Evolutionary conservation across 768 basidiomycete genomes (phyloP).

Genomic region (Pleurotus ostreatus): DNA sequence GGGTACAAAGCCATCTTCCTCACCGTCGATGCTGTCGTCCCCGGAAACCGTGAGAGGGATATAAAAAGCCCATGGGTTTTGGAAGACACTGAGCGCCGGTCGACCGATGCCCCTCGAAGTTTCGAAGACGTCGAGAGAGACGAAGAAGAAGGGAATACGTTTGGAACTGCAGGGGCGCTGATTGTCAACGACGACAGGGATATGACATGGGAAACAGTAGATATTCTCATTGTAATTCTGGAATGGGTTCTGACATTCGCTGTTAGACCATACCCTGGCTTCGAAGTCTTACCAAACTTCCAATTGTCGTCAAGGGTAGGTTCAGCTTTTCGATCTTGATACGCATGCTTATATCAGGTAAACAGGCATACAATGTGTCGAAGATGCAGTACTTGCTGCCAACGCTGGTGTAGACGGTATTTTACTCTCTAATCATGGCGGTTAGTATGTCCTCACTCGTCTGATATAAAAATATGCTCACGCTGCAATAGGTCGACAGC

Average conservation of each 20-base stretch:
- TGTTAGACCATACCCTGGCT: conserved; percentile 59
- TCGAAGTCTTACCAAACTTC: conserved; percentile 61
- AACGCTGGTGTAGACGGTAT: conserved; percentile 87
- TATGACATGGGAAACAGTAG: conserved; percentile 74
- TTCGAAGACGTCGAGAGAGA: conserved; percentile 18
- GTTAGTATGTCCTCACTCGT: conserved; percentile 28
- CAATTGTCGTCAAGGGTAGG: conserved; percentile 71
- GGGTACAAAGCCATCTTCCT: conserved; percentile 89
- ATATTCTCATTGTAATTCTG: conserved; percentile 8
- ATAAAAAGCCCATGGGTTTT: conserved; percentile 50
- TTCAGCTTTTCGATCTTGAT: neutral
- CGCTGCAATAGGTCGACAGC: conserved; percentile 55
- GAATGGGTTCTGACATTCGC: neutral
- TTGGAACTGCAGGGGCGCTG: conserved; percentile 67
- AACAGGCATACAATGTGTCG: conserved; percentile 70
- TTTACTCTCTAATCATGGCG: conserved; percentile 89
- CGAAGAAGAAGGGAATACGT: conserved; percentile 27
- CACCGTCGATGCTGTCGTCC: conserved; percentile 86
- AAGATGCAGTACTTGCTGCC: conserved; percentile 83
- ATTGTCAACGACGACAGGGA: conserved; percentile 64
- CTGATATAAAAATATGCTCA: neutral
- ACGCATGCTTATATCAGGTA: neutral
- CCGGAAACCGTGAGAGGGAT: conserved; percentile 78
- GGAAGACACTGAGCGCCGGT: conserved; percentile 51
- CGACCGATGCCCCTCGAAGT: conserved; percentile 19